Base-by-base conservation (phyloP, 129 eudicot genomes). In the Tanacetum coccineum region DNA sequence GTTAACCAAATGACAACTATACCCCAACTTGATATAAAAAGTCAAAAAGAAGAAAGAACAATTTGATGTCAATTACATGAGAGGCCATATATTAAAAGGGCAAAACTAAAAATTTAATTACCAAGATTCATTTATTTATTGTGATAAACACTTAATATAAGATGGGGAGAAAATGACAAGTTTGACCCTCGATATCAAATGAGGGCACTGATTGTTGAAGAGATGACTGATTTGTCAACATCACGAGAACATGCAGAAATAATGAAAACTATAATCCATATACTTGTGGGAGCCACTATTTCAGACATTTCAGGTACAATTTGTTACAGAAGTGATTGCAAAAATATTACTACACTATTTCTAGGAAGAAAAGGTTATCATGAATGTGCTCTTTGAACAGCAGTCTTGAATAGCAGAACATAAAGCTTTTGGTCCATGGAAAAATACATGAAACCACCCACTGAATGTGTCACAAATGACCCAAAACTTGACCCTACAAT, bases 381-480 rank as follows among this genome's bases (percentile, higher is more conserved):
- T 81, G 74, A 85, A 50, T 81, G 81, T 64, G 95, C 97, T 76
- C 85, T 90, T 46, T 84, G 95, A 72, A 90, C 97, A 74, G 91
- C 82, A 30, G 97, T 90, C 81, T 90, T 90, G 85, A 90, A 90
- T 70, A 90, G 75, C 57, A 90, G 91, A 51, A 90, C 77, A 63
- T 90, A 87, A 53, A 84, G 66, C 85, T 90, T 90, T 30, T 87
- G 97, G 75, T 90, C 97, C 95, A 90, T 76, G 13, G 97, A 90
- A 80, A 90, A 90, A 72, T 90, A 90, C 84, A 90, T 59, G 62
- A 90, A 90, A 0, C 97, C 97, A 70, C 97, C 97, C 39, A 90
- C 95, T 64, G 97, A 90, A 78, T 90, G 95, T 40, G 97, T 90
- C 77, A 90, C 97, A 81, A 90, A 90, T 62, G 97, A 90, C 63